Percentiles rank a stretch among this genome's conserved stretches.
phyloP scores from a whole-genome alignment of 2,329 filamentous ascomycete species.

The Aspergillus cejpii region DNA sequence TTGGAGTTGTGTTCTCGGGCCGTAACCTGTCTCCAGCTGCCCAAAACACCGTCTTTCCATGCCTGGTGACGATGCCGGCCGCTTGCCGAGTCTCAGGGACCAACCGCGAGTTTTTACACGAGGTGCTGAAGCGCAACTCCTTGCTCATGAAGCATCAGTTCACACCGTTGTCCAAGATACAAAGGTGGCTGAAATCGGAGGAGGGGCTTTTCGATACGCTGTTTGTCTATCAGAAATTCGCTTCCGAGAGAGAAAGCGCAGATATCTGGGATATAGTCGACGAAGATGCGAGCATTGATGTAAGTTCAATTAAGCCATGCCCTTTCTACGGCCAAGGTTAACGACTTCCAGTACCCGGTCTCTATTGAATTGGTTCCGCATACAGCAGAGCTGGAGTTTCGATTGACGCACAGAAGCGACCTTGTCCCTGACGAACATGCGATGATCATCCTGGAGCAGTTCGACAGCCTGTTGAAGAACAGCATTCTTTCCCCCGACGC shows the following conservation, averaged over 20 bases:
- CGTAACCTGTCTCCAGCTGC: conserved; percentile 55
- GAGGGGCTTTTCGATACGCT: conserved; percentile 73
- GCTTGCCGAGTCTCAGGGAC: conserved; percentile 50
- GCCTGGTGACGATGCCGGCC: conserved; percentile 73
- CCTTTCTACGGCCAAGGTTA: conserved; percentile 7
- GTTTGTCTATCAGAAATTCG: conserved; percentile 69
- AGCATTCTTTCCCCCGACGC: conserved; percentile 48
- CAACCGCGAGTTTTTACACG: conserved; percentile 52
- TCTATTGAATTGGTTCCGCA: conserved; percentile 70
- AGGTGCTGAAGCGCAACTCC: conserved; percentile 61
- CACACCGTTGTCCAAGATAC: conserved; percentile 63
- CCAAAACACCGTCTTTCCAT: conserved; percentile 61
- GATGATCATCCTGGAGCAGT: conserved; percentile 59
- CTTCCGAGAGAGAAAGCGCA: conserved; percentile 16
- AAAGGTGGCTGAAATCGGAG: conserved; percentile 61
- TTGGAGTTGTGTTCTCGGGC: conserved; percentile 75
- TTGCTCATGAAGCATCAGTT: conserved; percentile 63
- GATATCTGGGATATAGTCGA: conserved; percentile 54
- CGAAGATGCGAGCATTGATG: conserved; percentile 64
- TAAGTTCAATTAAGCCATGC: conserved; percentile 22
- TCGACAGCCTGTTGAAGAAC: conserved; percentile 59
- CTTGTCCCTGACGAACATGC: conserved; percentile 65
- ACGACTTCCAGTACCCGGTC: conserved; percentile 53
- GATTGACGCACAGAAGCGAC: conserved; percentile 59
- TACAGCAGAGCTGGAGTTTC: conserved; percentile 49